Evolutionary conservation across 1,284 basidiomycete genomes (phyloP), one percentile per base, ranked within the genome.

Genomic region (Pisolithus thermaeus): DNA sequence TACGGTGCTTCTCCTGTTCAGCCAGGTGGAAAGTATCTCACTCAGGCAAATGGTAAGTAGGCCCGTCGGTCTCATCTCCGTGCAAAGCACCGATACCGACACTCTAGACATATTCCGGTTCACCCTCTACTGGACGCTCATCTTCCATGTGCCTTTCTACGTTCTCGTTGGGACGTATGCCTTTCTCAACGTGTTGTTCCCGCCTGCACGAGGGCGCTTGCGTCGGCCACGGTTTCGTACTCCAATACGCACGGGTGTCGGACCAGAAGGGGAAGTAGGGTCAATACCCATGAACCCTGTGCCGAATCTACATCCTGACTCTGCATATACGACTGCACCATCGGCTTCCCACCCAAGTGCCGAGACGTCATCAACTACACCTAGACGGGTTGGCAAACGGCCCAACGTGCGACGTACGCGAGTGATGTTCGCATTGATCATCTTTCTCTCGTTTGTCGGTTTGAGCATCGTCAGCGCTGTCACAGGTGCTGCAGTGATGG

Each of bases 51-150:
- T 46, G 77, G 80, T 77, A 25, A 23, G 42, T 56, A 47, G 45
- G 32, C n/a, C n/a, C 32, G 4, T 32, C 12, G 9, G 18, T 16
- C 41, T 16, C 12, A 16, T 22, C 14, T 3, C 9, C 1, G n/a
- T n/a, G 23, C 18, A 16, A 27, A 3, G 23, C 20, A 22, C 14
- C 23, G 23, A 27, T 18, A 1, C 11, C n/a, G 38, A 22, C 2
- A 25, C 14, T n/a, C 27, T 4, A 92, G 90, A 89, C 53, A 73
- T 92, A 50, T 93, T 91, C 72, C 75, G 74, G 27, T 93, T 90
- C 70, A 93, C 89, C 8, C 73, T 93, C 30, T 92, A 86, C 65
- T 94, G 91, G 91, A 88, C 81, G 1, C 68, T 93, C 28, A 74
- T 89, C 49, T 82, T 92, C 59, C 80, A 90, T 65, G 77, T 77